Percentiles rank a stretch among this genome's conserved stretches.
Conservation (phyloP, 345 rosid species). For the Moricandia arvensis region DNA sequence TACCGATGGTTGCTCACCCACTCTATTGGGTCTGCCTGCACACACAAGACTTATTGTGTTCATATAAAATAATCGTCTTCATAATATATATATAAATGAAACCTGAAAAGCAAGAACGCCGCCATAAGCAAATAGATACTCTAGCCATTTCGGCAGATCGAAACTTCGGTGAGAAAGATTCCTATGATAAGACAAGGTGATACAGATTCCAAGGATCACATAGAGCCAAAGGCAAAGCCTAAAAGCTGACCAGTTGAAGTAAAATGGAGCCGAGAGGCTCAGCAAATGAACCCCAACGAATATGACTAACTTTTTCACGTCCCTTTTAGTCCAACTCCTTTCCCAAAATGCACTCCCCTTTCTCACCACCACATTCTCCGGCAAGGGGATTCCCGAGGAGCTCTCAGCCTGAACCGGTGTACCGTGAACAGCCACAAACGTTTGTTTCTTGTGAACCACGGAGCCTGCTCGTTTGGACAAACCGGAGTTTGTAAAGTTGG, state of each 20-base stretch:
- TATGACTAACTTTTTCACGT: slow-evolving; percentile 39
- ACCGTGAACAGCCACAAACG: background rate
- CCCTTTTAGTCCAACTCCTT: slow-evolving; percentile 56
- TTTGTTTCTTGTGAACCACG: background rate
- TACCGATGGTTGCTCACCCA: slow-evolving; percentile 30
- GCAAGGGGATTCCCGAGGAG: slow-evolving; percentile 2
- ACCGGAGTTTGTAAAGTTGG: background rate
- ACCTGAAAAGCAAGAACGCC: slow-evolving; percentile 71
- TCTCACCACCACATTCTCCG: slow-evolving; percentile 39
- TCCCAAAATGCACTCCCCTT: slow-evolving; percentile 41
- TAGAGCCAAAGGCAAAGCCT: slow-evolving; percentile 43
- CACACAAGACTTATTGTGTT: background rate
- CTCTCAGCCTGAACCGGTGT: background rate
- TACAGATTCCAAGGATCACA: slow-evolving; percentile 50
- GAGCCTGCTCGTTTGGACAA: background rate
- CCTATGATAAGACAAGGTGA: slow-evolving; percentile 62
- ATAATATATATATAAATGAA: background rate
- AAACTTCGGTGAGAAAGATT: slow-evolving; percentile 71
- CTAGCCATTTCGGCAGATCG: slow-evolving; percentile 71
- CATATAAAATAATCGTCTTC: background rate
- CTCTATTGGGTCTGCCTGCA: slow-evolving; percentile 55
- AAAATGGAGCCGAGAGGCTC: slow-evolving; percentile 52
- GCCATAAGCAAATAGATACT: slow-evolving; percentile 69
- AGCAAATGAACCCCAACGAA: slow-evolving; percentile 56
- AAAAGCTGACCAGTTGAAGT: slow-evolving; percentile 57